A percentile compares a stretch with the other conserved stretches of the same genome.
Conservation (phyloP, 257 asterid species). For the Prunella vulgaris region DNA sequence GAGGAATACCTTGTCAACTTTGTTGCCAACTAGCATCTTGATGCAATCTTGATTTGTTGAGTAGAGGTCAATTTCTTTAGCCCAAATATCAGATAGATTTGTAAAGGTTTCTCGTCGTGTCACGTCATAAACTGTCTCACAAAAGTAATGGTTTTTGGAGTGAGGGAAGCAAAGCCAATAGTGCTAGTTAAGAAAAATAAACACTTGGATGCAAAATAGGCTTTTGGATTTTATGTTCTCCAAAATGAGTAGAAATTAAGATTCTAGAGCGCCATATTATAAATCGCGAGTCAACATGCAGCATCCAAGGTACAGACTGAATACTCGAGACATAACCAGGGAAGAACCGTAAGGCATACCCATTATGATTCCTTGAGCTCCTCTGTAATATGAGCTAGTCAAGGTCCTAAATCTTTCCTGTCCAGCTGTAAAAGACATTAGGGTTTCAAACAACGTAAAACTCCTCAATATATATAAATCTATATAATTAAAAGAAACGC, state of each 20-base stretch:
- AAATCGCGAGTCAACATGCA: neutral
- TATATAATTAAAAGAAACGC: neutral
- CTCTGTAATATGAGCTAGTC: conserved; percentile 67
- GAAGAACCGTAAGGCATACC: conserved; percentile 32
- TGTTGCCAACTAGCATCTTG: conserved; percentile 96
- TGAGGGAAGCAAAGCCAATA: neutral
- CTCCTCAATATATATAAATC: neutral
- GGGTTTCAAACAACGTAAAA: conserved; percentile 6
- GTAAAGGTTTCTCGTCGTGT: conserved; percentile 84
- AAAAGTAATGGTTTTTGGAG: neutral
- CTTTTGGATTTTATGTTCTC: no score
- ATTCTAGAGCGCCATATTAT: neutral
- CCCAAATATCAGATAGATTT: conserved; percentile 87
- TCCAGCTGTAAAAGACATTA: conserved; percentile 46
- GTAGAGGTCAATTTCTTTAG: conserved; percentile 82
- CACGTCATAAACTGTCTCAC: conserved; percentile 75
- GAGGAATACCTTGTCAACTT: conserved; percentile 73
- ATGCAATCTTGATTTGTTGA: conserved; percentile 86
- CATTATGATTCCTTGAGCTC: conserved; percentile 69
- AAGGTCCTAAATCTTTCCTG: conserved; percentile 70
- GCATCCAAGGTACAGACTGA: neutral
- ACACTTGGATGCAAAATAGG: neutral
- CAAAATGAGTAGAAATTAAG: no score
- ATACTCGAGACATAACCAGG: neutral
- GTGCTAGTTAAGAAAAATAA: conserved; percentile 16